Evolutionary conservation across 2,329 filamentous ascomycete species (phyloP), one percentile per base, ranked within the genome.

Genomic region (Fusarium proliferatum): DNA sequence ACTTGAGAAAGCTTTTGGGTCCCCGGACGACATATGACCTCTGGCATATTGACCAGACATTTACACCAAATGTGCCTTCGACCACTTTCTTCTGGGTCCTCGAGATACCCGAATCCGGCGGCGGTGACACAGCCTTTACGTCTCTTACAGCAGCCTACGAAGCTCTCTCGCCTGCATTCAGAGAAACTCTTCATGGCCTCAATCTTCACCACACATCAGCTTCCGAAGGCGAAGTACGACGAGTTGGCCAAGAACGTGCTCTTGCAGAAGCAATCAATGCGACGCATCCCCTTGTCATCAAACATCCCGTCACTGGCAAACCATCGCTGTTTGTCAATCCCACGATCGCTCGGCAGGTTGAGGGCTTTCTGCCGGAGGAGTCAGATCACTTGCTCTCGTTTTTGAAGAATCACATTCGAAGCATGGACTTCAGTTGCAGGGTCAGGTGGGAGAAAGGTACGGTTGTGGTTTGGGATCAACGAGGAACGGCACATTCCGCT

Each of bases 31-130:
- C 73, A 2, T 81, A 80, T 12, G 79, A 81, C 12, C 75, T 81
- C 2, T 81, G 80, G 80, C 79, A 81, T 19, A 67, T 80, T 1
- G 80, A 81, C 43, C 80, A 81, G n/a, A 80, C 79, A 1, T 80
- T 80, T n/a, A 80, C 79, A 0, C 71, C 78, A 1, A 80, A 81
- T 6, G 69, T 78, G 1, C 80, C 80, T 0, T 79, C 77, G 3
- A 81, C 80, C 4, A 80, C 77, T 2, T 80, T 81, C 64, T 80
- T 81, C 68, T 81, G 80, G 78, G 78, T 81, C 6, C 78, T 81
- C 2, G 80, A 81, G 23, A 75, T 69, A 0, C 79, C 80, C 1
- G 64, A 67, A 11, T 74, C 76, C 0, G 76, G 76, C 1, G 79
- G 79, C 9, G 79, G 79, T 5, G 79, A 81, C 39, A 81, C 79